phyloP scores from a whole-genome alignment of 2,329 filamentous ascomycete genomes.

The Myotisia sp. region DNA sequence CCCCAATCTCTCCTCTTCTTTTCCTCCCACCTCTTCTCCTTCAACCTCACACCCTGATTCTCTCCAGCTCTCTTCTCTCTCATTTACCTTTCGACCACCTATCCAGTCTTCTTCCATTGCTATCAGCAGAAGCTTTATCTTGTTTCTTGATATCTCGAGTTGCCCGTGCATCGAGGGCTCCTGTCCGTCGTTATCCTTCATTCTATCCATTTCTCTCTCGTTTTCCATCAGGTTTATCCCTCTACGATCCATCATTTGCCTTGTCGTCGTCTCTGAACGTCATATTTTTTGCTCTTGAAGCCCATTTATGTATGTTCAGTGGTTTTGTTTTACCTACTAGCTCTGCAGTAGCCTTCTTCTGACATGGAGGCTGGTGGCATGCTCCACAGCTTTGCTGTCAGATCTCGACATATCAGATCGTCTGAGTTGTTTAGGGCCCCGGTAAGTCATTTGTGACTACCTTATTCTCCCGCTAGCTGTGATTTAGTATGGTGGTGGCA shows the following conservation, averaged over 20 bases:
- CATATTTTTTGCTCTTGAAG: not conserved
- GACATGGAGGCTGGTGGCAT: slow-evolving; percentile 2
- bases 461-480: too few species aligned
- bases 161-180: too few species aligned
- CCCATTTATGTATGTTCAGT: slow-evolving; percentile 1
- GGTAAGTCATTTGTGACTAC: too few species aligned
- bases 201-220: not conserved
- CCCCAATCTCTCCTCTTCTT: slow-evolving; percentile 10
- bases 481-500: too few species aligned
- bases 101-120: slow-evolving; percentile 11
- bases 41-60: slow-evolving; percentile 1
- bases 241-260: slow-evolving; percentile 1
- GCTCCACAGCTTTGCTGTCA: not conserved
- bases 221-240: too few species aligned
- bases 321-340: slow-evolving; percentile 1
- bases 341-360: not conserved
- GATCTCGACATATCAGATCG: too few species aligned
- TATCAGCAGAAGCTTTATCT: not conserved
- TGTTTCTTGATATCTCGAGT: too few species aligned
- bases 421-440: too few species aligned
- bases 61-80: slow-evolving; percentile 10
- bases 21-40: slow-evolving; percentile 13
- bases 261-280: too few species aligned
- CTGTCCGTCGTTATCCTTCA: slow-evolving; percentile 1
- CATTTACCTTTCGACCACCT: slow-evolving; percentile 10